Conservation (phyloP, 202 grass and related monocot species). For the Tripidium arundinaceum region DNA sequence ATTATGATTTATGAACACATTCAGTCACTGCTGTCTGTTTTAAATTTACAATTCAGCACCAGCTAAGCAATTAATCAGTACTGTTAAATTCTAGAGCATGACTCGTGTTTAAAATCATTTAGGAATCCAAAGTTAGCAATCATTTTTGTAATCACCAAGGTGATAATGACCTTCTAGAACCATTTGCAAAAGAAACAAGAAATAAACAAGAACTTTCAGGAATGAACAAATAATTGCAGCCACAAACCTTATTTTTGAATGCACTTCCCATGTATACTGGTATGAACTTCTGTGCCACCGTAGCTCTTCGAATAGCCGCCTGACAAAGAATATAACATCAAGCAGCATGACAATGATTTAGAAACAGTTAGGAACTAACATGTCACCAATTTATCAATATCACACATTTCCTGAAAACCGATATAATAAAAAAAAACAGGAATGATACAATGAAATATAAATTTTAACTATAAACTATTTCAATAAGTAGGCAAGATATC, state of each 20-base stretch:
- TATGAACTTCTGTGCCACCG: conserved; percentile 81
- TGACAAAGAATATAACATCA: conserved; percentile 41
- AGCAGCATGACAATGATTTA: neutral
- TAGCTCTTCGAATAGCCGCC: conserved; percentile 92
- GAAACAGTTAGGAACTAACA: neutral
- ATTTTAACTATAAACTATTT: conserved; percentile 9
- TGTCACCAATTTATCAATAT: neutral
- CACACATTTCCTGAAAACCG: neutral
- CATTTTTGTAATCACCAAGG: neutral
- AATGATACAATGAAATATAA: neutral
- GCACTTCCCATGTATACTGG: conserved; percentile 98
- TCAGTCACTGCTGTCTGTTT: neutral
- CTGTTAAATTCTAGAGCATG: neutral
- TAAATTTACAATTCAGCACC: neutral
- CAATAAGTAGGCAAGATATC: conserved; percentile 4
- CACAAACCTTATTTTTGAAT: conserved; percentile 95
- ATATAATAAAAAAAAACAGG: neutral
- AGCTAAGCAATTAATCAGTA: neutral
- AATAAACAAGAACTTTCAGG: neutral
- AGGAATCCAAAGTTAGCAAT: neutral
- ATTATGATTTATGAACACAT: neutral
- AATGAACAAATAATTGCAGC: conserved; percentile 7
- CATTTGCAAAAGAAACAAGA: neutral
- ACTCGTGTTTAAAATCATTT: neutral
- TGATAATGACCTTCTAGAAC: neutral